Evolutionary conservation across 1,139 yeast genomes (phyloP), one percentile per base, ranked within the genome.

Genomic region (Hemisphaericaspora xylofermentans): DNA sequence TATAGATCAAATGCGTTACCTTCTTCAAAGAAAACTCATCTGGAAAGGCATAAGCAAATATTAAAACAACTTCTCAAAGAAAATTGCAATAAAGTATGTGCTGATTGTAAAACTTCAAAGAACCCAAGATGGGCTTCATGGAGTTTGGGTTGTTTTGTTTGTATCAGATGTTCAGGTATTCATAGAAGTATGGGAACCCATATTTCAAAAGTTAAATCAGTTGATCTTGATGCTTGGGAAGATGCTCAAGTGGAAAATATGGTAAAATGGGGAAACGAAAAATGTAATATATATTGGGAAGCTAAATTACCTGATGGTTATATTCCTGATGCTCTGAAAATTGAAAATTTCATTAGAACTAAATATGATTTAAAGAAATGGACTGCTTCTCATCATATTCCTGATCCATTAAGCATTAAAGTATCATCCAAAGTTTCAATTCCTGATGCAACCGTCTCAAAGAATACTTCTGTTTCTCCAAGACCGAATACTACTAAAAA

Each of bases 61-160:
- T 71, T 89, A 49, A 80, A 80, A 58, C 82, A 84, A 39, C 71
- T 89, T 33, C 75, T 91, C 38, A 82, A 79, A 48, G 95, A 88
- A 52, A 80, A 82, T 1, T 78, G 80, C 34, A 93, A 93, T 68
- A 80, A 78, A 58, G 65, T 68, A 38, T 93, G 98, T 63, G 95
- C 93, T 2, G 98, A 93, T 61, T 93, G 98, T 65, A 93, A 93
- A 61, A 75, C 82, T 0, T 76, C 93, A 14, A 78, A 85, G 33
- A 95, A 91, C 63, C 98, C 98, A 13, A 74, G 98, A 42, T 93
- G 98, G 98, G 96, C 98, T 9, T 84, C 95, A 17, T 93, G 98
- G 97, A 88, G 84, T 53, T 64, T 93, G 44, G 98, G 98, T 24
- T 80, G 95, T 45, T 91, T 93, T 56, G 76, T 93, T 35, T 93